Percentiles rank a stretch among this genome's conserved stretches.
phyloP scores from a whole-genome alignment of 2,329 filamentous ascomycete species.

The Scolecobasidium constrictum region DNA sequence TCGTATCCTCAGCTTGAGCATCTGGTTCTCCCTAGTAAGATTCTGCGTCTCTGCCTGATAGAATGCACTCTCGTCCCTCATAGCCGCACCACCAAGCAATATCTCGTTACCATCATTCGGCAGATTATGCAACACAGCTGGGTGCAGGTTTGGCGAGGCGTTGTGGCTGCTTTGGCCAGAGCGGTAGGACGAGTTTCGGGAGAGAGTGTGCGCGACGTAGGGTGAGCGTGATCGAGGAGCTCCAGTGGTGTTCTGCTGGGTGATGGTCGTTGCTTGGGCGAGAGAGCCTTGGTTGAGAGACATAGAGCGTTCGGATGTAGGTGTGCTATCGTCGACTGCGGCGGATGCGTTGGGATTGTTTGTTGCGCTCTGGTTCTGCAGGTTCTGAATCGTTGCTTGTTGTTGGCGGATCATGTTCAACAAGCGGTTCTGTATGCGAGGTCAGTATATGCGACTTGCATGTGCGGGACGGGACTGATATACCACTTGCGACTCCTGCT shows the following conservation, averaged over 20 bases:
- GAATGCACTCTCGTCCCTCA: conserved; percentile 62
- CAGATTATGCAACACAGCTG: conserved; percentile 38
- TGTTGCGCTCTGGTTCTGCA: conserved; percentile 31
- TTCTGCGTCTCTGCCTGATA: conserved; percentile 77
- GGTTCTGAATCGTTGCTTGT: conserved; percentile 56
- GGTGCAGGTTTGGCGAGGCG: conserved; percentile 39
- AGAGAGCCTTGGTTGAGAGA: conserved; percentile 28
- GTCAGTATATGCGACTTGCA: too few species aligned
- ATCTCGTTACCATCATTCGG: conserved; percentile 51
- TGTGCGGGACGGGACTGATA: conserved; percentile 16
- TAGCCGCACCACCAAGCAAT: conserved; percentile 41
- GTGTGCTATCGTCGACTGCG: conserved; percentile 41
- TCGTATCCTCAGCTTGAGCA: conserved; percentile 63
- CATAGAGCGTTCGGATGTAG: conserved; percentile 36
- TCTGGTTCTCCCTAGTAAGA: conserved; percentile 69
- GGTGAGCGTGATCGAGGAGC: conserved; percentile 25
- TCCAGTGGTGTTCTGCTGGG: conserved; percentile 41
- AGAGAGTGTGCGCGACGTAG: conserved; percentile 21
- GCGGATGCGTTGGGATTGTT: conserved; percentile 27
- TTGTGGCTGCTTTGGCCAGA: conserved; percentile 27
- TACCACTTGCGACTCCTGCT: conserved; percentile 70
- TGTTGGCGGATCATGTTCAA: conserved; percentile 67
- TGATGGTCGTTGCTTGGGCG: conserved; percentile 21
- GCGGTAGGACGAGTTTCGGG: conserved; percentile 32
- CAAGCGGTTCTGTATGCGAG: conserved; percentile 59